phyloP scores from a whole-genome alignment of 371 early-diverging fungal genomes.

The Mortierella sp. region DNA sequence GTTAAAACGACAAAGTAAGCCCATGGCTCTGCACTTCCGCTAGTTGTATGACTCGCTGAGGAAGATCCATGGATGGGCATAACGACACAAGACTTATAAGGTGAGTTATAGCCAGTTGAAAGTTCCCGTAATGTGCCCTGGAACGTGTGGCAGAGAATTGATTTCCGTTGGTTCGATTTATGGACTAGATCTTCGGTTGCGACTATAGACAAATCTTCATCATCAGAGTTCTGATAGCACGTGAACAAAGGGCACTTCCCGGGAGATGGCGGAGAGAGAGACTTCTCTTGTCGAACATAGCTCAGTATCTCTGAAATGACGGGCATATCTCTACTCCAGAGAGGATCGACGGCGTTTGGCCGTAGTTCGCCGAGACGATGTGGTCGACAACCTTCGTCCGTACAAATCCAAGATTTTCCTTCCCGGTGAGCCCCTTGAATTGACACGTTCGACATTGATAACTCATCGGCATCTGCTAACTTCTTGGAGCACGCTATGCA shows the following conservation, averaged over 20 bases:
- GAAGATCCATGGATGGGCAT: conserved; percentile 52
- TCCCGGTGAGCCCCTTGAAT: conserved; percentile 12
- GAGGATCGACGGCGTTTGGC: conserved; percentile 21
- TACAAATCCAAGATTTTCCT: conserved; percentile 33
- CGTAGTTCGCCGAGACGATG: conserved; percentile 38
- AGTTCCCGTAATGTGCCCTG: conserved; percentile 46
- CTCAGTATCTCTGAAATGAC: conserved; percentile 32
- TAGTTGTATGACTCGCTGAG: conserved; percentile 9
- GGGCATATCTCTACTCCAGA: conserved; percentile 40
- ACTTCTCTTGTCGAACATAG: conserved; percentile 33
- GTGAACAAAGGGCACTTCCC: conserved; percentile 17
- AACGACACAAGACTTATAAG: conserved; percentile 47
- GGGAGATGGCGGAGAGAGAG: neutral
- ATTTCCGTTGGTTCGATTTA: conserved; percentile 1
- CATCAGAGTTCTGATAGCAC: conserved; percentile 18
- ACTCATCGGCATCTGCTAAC: neutral
- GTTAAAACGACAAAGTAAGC: conserved; percentile 50
- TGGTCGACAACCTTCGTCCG: conserved; percentile 37
- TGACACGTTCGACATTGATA: conserved; percentile 3
- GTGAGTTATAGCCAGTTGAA: conserved; percentile 10
- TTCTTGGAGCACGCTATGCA: conserved; percentile 31
- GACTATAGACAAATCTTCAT: conserved; percentile 15
- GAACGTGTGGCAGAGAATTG: conserved; percentile 47
- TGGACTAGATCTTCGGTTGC: neutral
- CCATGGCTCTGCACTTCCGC: conserved; percentile 34